Base-by-base conservation (phyloP, 2,329 filamentous ascomycete genomes). In the Claviceps maximensis region DNA sequence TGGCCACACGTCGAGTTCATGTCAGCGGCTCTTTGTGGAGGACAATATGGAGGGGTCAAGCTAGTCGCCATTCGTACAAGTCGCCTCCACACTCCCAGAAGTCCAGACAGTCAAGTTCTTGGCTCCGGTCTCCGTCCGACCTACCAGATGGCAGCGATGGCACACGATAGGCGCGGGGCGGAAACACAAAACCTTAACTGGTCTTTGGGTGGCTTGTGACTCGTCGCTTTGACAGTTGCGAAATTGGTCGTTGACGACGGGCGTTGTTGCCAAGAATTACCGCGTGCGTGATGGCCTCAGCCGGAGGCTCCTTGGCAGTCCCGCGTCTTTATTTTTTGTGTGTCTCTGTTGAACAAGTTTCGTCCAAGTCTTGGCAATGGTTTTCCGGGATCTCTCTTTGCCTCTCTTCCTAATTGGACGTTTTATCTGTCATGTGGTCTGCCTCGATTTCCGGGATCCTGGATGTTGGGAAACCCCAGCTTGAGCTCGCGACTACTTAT, bases 401-500 rank as follows among this genome's bases (percentile, higher is more conserved):
- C 10, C 31, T 33, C 31, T 38, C 7, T 7, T 17, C 4, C 5
- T 17, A 17, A 4, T 17, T 38, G 2, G 33, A 15, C 13, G 15
- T 17, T 3, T 3, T 38, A 17, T 38, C 15, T 15, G 33, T 17
- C 33, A 38, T 38, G 33, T 38, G 33, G 33, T 17, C 13, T 38
- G 33, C 33, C 17, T 38, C 15, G 21, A 42, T 27, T n/a, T 19
- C 12, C 21, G 15, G 12, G 7, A 19, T 17, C 42, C 25, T 21
- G 17, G 17, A 17, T 31, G 17, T 41, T 25, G 27, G 47, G 17
- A 38, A 13, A 23, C n/a, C 25, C 19, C 10, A 19, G 15, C 19
- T 6, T 13, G 23, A 19, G 3, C 23, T 46, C 7, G 38, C 38
- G 40, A 55, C 40, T 55, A 50, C 36, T 53, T 55, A 55, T 52